A percentile compares a stretch with the other conserved stretches of the same genome.
These are phyloP conservation scores for Penicillium sp. DNA, from an alignment of 2,329 filamentous ascomycete genomes.

Conservation along the genomic window DNA sequence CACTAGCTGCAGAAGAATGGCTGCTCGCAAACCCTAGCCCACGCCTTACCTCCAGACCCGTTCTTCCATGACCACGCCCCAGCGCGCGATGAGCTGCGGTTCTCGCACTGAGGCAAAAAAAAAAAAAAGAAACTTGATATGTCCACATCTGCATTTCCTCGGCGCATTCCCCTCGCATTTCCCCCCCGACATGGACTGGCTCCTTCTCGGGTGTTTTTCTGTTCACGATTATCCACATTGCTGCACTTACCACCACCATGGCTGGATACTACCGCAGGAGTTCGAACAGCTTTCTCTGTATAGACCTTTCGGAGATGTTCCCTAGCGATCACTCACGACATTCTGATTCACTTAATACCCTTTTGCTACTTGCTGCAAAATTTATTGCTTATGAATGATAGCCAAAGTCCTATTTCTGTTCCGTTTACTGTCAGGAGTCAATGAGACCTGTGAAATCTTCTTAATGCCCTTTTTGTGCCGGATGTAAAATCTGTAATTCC, in stretches of 20 bases:
- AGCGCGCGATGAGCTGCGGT: conserved; percentile 22
- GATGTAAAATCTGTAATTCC: too few species aligned
- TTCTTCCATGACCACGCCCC: conserved; percentile 23
- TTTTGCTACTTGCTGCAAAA: conserved; percentile 3
- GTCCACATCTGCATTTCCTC: conserved; percentile 11
- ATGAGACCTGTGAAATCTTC: not conserved
- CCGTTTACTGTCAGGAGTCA: not conserved
- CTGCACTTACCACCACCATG: not conserved
- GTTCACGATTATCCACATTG: conserved; percentile 2
- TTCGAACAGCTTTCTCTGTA: not conserved
- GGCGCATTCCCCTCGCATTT: conserved; percentile 14
- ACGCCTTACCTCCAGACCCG: conserved; percentile 20
- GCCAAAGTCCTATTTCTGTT: not conserved
- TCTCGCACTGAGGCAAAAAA: not conserved
- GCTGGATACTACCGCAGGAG: not conserved
- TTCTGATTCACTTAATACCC: conserved; percentile 22
- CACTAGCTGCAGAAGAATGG: not conserved
- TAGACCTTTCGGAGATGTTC: conserved; percentile 2
- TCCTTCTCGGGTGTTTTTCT: conserved; percentile 9
- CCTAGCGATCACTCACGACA: conserved; percentile 1
- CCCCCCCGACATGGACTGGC: conserved; percentile 17
- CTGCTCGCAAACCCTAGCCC: not conserved
- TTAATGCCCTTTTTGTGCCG: too few species aligned
- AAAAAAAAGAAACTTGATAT: not conserved
- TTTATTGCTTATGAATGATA: not conserved